Evolutionary conservation across 2,329 filamentous ascomycete genomes (phyloP).

Genomic region (Magnaporthiopsis incrustans): DNA sequence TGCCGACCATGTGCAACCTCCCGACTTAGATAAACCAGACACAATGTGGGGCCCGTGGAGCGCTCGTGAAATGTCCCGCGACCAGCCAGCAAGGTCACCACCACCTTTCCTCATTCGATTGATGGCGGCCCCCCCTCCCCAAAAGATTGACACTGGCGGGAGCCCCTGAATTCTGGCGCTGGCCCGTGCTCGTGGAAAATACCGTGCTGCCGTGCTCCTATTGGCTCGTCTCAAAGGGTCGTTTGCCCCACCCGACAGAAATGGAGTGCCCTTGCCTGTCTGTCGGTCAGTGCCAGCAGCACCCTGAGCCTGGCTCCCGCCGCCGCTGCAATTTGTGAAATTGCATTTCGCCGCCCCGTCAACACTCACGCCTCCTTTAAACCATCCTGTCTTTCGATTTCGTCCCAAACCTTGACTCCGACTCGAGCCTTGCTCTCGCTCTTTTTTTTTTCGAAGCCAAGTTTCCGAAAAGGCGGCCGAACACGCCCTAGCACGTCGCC

Average conservation of each 20-base stretch:
- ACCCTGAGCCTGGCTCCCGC: conserved; percentile 9
- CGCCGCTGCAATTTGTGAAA: conserved; percentile 30
- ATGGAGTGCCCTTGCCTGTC: conserved; percentile 1
- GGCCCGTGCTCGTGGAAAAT: conserved; percentile 1
- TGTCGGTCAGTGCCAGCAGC: conserved; percentile 4
- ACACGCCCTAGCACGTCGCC: not conserved
- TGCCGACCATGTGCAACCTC: not conserved
- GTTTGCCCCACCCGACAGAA: not conserved
- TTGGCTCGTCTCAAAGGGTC: not conserved
- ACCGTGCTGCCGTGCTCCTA: not conserved
- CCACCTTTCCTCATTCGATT: not conserved
- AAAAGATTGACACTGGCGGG: not conserved
- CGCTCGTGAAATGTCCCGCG: not conserved
- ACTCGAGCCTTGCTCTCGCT: not conserved
- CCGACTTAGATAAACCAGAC: not conserved
- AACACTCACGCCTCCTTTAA: conserved; percentile 17
- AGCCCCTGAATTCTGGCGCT: conserved; percentile 7
- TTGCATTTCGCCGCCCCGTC: conserved; percentile 24
- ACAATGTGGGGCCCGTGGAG: not conserved
- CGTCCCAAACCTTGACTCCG: not conserved
- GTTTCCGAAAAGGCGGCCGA: not conserved
- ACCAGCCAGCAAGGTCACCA: not conserved
- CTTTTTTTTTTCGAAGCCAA: conserved; percentile 10
- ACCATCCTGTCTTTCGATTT: conserved; percentile 9
- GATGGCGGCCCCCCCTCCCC: no score